Base-by-base conservation (phyloP, 345 rosid genomes). In the Excoecaria agallocha region DNA sequence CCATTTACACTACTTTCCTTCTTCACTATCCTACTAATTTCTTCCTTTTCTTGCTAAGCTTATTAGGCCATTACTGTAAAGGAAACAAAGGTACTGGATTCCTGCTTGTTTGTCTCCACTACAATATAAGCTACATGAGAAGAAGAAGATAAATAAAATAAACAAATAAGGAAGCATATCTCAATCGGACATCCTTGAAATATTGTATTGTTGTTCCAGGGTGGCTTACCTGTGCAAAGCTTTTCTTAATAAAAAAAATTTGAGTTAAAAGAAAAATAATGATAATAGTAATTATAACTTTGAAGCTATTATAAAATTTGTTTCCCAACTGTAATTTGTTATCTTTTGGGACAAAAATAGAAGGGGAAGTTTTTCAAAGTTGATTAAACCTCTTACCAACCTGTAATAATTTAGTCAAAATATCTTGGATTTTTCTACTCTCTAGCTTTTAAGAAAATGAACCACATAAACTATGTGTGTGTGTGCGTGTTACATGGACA, bases 1-100 rank as follows among this genome's bases (percentile, higher is more conserved):
- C 17, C 15, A 52, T 45, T 74, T 84, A 73, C 74, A 56, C 66
- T 77, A 57, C 77, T 78, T 80, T 74, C 77, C 17, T 61, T 71
- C 76, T 68, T 70, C 68, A 70, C 59, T 67, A 68, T 46, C 46
- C 48, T 50, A 74, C 48, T 57, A 78, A 69, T 68, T 50, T 60
- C 71, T 39, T 58, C 51, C 54, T 63, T 52, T 55, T 72, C 68
- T 71, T 74, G 63, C 52, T 73, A 70, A 65, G 68, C 74, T 65
- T 69, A 62, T 65, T 69, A 62, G 68, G 46, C 45, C 74, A 85
- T 78, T 55, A 64, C 74, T 83, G 82, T 76, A 56, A 55, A 69
- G 81, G 79, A 82, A 83, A 74, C 87, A 77, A 83, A 69, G 83
- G 66, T 76, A 73, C 86, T 75, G 64, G 86, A 90, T 87, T 85